phyloP scores from a whole-genome alignment of 2,329 filamentous ascomycete species.

The Fusarium sp. region DNA sequence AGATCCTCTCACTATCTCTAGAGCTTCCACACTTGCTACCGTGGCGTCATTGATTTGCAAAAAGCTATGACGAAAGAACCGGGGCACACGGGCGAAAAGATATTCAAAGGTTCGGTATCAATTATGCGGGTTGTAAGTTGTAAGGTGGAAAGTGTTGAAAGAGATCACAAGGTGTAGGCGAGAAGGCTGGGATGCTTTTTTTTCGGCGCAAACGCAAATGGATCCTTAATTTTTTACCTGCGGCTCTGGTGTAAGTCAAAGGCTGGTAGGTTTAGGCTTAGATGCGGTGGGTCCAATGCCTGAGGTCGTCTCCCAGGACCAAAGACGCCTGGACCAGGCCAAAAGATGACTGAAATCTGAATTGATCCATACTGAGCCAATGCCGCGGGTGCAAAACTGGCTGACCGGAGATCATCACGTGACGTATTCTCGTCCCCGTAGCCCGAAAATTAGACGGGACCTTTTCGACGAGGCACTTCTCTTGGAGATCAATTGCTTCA shows the following conservation, averaged over 20 bases:
- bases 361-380: constrained; percentile 40
- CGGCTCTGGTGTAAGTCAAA: constrained; percentile 46
- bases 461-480: constrained; percentile 60
- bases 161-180: constrained; percentile 15
- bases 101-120: background rate
- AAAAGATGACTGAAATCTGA: constrained; percentile 16
- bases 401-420: constrained; percentile 53
- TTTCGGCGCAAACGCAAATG: constrained; percentile 41
- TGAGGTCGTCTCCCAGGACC: constrained; percentile 37
- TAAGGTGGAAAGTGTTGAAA: constrained; percentile 11
- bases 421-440: constrained; percentile 49
- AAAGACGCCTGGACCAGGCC: constrained; percentile 28
- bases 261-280: constrained; percentile 22
- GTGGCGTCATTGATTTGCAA: constrained; percentile 66
- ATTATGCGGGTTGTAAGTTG: constrained; percentile 1
- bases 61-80: constrained; percentile 24
- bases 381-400: constrained; percentile 47
- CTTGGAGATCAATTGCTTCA: constrained; percentile 55
- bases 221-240: constrained; percentile 45
- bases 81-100: constrained; percentile 5
- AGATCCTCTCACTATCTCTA: constrained; percentile 84
- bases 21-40: constrained; percentile 79
- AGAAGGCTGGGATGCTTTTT: constrained; percentile 41
- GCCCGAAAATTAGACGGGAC: constrained; percentile 61
- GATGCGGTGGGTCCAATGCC: constrained; percentile 39